A percentile compares a stretch with the other conserved stretches of the same genome.
Evolutionary conservation across 2,329 filamentous ascomycete species (phyloP).

Genomic region (Alternaria solani): DNA sequence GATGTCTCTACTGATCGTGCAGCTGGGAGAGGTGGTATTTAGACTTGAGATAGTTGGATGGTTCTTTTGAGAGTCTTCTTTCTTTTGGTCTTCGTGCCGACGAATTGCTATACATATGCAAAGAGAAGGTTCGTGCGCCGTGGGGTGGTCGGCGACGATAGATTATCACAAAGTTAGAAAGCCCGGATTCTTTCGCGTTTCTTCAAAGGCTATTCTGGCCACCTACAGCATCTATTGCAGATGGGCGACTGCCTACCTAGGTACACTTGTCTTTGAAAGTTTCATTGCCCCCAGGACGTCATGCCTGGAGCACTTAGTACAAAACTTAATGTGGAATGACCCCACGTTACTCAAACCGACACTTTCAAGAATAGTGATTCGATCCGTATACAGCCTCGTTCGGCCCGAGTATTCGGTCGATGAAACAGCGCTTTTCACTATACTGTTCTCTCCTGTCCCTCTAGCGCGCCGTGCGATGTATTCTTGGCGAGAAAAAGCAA

Average conservation of each 20-base stretch:
- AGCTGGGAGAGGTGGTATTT: not conserved
- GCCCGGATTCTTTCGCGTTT: not conserved
- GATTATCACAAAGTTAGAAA: not conserved
- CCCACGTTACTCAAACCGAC: not conserved
- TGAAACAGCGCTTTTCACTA: not conserved
- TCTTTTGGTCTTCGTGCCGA: not conserved
- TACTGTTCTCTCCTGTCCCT: not conserved
- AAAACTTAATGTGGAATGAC: not conserved
- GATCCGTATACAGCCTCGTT: not conserved
- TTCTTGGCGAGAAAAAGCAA: not conserved
- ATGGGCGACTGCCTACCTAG: not conserved
- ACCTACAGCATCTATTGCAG: not conserved
- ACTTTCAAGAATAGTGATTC: not conserved
- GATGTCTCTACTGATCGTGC: not conserved
- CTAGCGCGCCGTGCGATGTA: not conserved
- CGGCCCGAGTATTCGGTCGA: not conserved
- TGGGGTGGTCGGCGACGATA: conserved; percentile 1
- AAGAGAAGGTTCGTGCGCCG: conserved; percentile 1
- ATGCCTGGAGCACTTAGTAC: not conserved
- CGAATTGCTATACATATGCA: conserved; percentile 1
- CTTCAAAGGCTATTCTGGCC: no score
- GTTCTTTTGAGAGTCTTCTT: conserved; percentile 2
- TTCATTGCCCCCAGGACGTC: not conserved
- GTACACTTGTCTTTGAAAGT: not conserved
- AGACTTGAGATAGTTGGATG: not conserved